phyloP scores from a whole-genome alignment of 495 filamentous ascomycete genomes.

The Usnea hakonensis region DNA sequence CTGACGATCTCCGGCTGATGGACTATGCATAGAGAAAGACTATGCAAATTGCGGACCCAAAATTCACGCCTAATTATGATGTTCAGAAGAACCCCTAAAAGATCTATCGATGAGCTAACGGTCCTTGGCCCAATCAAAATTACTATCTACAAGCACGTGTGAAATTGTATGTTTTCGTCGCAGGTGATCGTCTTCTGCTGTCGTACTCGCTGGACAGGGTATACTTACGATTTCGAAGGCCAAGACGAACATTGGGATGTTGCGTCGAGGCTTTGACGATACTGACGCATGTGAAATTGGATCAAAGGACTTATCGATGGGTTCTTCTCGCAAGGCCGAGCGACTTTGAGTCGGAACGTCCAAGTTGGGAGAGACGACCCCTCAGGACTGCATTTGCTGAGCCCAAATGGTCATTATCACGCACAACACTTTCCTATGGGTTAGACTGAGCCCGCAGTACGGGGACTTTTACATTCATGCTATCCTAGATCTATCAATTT shows the following conservation, averaged over 20 bases:
- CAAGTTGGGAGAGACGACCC: background rate
- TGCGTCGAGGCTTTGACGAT: background rate
- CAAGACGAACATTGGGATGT: background rate
- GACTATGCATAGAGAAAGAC: background rate
- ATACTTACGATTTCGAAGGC: background rate
- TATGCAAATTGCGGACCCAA: background rate
- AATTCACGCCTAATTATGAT: background rate
- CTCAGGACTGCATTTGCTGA: background rate
- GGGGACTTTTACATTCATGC: background rate
- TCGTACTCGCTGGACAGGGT: background rate
- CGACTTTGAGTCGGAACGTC: background rate
- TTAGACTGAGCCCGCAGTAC: background rate
- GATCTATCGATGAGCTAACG: background rate
- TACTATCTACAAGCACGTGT: background rate
- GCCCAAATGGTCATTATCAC: background rate
- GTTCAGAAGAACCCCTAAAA: background rate
- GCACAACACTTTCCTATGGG: background rate
- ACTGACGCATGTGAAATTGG: background rate
- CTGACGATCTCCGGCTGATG: background rate
- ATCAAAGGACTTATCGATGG: background rate
- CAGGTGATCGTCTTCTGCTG: background rate
- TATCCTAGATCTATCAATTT: conserved; percentile 27
- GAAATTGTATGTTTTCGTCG: background rate
- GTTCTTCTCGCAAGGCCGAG: background rate
- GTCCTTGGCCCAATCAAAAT: background rate